Conservation (phyloP, 2,329 filamentous ascomycete species). For the Trichoderma atroviride region DNA sequence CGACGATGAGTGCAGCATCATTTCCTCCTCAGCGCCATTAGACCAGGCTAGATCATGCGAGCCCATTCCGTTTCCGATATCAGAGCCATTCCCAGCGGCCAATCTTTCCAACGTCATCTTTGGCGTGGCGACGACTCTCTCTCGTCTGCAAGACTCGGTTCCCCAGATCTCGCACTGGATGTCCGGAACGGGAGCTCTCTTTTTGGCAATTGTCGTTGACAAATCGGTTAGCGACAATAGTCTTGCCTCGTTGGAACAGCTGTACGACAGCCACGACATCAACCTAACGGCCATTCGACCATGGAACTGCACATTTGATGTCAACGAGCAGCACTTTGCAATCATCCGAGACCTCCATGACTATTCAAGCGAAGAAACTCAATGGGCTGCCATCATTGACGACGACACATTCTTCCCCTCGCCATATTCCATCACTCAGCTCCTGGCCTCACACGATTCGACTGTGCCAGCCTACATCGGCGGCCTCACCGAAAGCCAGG, state of each 20-base stretch:
- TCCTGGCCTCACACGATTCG: conserved; percentile 53
- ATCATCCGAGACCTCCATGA: conserved; percentile 54
- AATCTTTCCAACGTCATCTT: conserved; percentile 58
- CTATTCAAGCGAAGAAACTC: conserved; percentile 46
- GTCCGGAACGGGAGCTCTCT: conserved; percentile 51
- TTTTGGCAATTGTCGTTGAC: conserved; percentile 57
- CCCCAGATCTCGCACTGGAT: conserved; percentile 60
- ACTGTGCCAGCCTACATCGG: conserved; percentile 56
- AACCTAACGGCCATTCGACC: conserved; percentile 41
- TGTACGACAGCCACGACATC: conserved; percentile 39
- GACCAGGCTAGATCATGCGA: conserved; percentile 38
- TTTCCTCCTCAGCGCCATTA: not conserved
- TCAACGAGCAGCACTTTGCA: conserved; percentile 61
- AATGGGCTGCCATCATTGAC: conserved; percentile 61
- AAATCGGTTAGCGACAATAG: conserved; percentile 8
- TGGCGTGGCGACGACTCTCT: conserved; percentile 57
- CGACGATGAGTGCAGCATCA: conserved; percentile 33
- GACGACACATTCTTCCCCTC: conserved; percentile 67
- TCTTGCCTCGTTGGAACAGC: conserved; percentile 36
- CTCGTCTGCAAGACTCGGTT: conserved; percentile 54
- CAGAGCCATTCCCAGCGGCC: conserved; percentile 45
- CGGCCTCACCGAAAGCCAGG: conserved; percentile 58
- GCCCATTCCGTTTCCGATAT: conserved; percentile 51
- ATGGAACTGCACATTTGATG: conserved; percentile 40
- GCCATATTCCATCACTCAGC: conserved; percentile 52